phyloP scores from a whole-genome alignment of 2,329 filamentous ascomycete species.

The Capronia americana region DNA sequence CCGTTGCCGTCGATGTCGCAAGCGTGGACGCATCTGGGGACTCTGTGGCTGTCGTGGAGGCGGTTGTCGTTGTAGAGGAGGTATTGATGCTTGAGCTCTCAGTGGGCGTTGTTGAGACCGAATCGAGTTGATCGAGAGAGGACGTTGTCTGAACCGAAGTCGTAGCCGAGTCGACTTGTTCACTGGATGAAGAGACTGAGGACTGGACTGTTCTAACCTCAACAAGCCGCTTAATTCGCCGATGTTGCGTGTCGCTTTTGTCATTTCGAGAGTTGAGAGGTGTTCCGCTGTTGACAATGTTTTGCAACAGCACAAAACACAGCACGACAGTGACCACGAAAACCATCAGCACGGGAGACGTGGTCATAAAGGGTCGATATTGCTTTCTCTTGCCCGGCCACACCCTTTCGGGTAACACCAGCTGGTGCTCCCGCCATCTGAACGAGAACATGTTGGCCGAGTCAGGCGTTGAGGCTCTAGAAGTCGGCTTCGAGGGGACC shows the following conservation, averaged over 20 bases:
- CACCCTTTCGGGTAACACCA: not conserved
- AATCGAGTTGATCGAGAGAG: no score
- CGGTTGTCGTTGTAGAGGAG: not conserved
- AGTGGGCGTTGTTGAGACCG: not conserved
- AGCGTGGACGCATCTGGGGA: not conserved
- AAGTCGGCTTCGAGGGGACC: not conserved
- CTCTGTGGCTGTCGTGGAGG: conserved; percentile 3
- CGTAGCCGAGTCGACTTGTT: not conserved
- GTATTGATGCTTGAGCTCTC: not conserved
- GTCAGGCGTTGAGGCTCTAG: not conserved
- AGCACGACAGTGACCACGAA: conserved; percentile 6
- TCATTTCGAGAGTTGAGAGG: conserved; percentile 8
- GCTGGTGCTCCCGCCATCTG: not conserved
- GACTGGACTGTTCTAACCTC: not conserved
- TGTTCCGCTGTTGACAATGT: conserved; percentile 11
- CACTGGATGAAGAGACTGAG: not conserved
- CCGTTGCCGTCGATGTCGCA: no score
- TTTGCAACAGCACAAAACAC: conserved; percentile 9
- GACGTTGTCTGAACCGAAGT: no score
- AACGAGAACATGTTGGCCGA: conserved; percentile 1
- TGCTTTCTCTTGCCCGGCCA: conserved; percentile 6
- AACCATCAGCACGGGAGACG: conserved; percentile 4
- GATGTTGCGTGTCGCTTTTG: not conserved
- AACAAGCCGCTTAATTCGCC: not conserved
- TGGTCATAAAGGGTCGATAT: conserved; percentile 14